Evolutionary conservation across 768 basidiomycete species (phyloP), one percentile per base, ranked within the genome.

Genomic region (Phanerodontia chrysosporium): DNA sequence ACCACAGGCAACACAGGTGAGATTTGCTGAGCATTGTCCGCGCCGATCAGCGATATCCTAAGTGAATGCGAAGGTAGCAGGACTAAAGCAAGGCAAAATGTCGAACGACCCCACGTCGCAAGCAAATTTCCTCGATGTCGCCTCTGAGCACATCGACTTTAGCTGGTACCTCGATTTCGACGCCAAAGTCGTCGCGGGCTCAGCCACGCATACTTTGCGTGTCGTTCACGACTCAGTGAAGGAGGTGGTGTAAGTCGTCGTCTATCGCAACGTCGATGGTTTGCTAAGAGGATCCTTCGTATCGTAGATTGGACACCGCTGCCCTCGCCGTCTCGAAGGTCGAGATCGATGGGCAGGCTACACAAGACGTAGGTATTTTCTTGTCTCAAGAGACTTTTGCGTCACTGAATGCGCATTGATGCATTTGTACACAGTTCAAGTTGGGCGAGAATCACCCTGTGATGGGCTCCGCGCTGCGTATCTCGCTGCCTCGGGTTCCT

Each of bases 121-220:
- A 67, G 82, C 92, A 24, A 97, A 97, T 75, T 92, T 90, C 71
- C 70, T 74, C 4, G 74, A 86, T 49, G 79, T 95, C 63, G 71
- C 76, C 2, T 85, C 89, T 0, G 78, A 82, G 36, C 84, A 92
- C 68, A 73, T 94, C 16, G 73, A 80, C 22, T 83, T 97, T 52
- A 80, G 89, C 63, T 96, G 93, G 94, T 73, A 65, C 0, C 73
- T 97, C 62, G 86, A 97, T 73, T 97, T 93, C 69, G 65, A 76
- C 0, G 68, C 76, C 2, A 72, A 86, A 65, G 73, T 78, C 52
- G 76, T 96, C 61, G 70, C 73, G 29, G 95, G 95, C 0, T 78
- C 80, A 21, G 90, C 80, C 9, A 80, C 76, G 0, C 87, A 95
- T 68, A 76, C 74, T 6, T 71, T 97, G 53, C 70, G 71, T 13